phyloP scores from a whole-genome alignment of 2,329 filamentous ascomycete species.

The Colletotrichum scovillei region DNA sequence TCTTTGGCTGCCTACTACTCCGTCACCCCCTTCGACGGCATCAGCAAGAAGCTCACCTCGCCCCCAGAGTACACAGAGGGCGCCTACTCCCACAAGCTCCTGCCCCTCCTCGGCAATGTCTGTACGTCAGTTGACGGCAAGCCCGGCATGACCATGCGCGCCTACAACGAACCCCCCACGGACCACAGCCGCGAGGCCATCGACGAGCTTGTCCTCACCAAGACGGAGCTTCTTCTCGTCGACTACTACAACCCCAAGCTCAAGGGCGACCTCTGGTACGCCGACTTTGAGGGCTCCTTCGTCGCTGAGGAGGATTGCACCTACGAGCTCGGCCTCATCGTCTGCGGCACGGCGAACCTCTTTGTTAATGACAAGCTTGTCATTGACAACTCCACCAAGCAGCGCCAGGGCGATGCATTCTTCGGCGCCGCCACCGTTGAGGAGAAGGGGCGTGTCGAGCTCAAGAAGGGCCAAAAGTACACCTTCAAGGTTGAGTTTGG shows the following conservation, averaged over 20 bases:
- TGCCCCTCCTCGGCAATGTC: slow-evolving; percentile 67
- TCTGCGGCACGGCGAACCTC: slow-evolving; percentile 74
- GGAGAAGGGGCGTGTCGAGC: slow-evolving; percentile 66
- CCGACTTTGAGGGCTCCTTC: slow-evolving; percentile 70
- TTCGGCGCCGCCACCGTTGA: slow-evolving; percentile 74
- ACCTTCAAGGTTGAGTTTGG: slow-evolving; percentile 69
- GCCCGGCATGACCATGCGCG: slow-evolving; percentile 70
- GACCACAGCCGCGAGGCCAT: slow-evolving; percentile 59
- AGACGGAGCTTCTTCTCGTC: slow-evolving; percentile 61
- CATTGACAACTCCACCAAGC: slow-evolving; percentile 74
- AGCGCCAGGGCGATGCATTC: slow-evolving; percentile 71
- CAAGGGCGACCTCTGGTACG: slow-evolving; percentile 65
- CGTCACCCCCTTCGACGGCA: slow-evolving; percentile 78
- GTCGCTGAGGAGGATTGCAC: slow-evolving; percentile 69
- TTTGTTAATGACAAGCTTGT: slow-evolving; percentile 72
- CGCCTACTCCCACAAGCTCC: slow-evolving; percentile 72
- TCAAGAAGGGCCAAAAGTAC: slow-evolving; percentile 71
- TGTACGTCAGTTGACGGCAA: slow-evolving; percentile 64
- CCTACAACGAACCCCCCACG: slow-evolving; percentile 68
- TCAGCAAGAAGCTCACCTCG: slow-evolving; percentile 62
- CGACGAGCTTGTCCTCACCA: slow-evolving; percentile 59
- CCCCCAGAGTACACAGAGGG: slow-evolving; percentile 66
- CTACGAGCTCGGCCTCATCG: slow-evolving; percentile 75
- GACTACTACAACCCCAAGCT: slow-evolving; percentile 66
- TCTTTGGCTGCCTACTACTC: slow-evolving; percentile 72